Evolutionary conservation across 73 alveolate genomes (phyloP).

Genomic region (Symbiodinium natans): DNA sequence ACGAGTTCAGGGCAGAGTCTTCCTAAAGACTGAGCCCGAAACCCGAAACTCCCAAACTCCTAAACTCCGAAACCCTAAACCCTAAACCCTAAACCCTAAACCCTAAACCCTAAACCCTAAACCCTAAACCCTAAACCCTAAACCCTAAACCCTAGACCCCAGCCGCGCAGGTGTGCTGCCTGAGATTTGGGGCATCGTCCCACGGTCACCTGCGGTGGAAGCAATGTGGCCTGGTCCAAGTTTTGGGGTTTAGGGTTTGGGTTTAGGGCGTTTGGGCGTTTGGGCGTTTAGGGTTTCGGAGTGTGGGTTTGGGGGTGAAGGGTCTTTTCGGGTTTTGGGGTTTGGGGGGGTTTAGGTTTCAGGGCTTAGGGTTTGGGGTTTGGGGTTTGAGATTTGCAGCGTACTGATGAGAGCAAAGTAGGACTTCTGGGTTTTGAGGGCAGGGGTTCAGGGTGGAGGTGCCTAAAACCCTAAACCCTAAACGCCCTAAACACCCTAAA

Average conservation of each 20-base stretch:
- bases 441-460: too few species aligned
- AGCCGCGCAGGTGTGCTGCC: slow-evolving; percentile 19
- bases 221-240: slow-evolving; percentile 15
- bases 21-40: too few species aligned
- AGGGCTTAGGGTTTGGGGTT: not conserved
- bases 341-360: not conserved
- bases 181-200: slow-evolving; percentile 38
- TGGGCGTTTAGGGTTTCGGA: not conserved
- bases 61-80: not conserved
- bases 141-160: not conserved
- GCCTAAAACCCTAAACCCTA: too few species aligned
- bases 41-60: not conserved
- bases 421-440: too few species aligned
- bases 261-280: not conserved
- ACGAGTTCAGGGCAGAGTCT: too few species aligned
- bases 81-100: not conserved
- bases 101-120: not conserved
- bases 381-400: not conserved
- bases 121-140: not conserved
- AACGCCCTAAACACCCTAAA: too few species aligned
- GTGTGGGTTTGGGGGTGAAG: not conserved
- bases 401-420: too few species aligned
- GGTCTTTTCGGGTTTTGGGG: not conserved
- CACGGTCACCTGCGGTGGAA: slow-evolving; percentile 27
- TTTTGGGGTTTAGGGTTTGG: not conserved